Evolutionary conservation across 257 asterid species (phyloP).

Genomic region (Solanum dulcamara): DNA sequence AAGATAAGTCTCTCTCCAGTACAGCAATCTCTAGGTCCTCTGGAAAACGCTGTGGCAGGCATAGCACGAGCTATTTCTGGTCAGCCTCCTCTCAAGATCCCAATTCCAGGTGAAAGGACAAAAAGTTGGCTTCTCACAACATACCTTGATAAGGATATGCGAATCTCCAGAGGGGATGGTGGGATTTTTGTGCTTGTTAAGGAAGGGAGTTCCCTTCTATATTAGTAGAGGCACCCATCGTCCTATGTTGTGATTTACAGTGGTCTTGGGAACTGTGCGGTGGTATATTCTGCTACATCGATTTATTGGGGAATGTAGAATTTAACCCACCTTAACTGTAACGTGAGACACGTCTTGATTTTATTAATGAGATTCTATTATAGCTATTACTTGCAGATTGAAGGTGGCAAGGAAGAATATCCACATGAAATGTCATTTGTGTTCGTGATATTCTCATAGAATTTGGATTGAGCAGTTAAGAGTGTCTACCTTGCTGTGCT

Average conservation of each 20-base stretch:
- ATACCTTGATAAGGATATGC: constrained; percentile 77
- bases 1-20: constrained; percentile 51
- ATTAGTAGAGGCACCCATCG: constrained; percentile 4
- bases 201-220: constrained; percentile 77
- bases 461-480: no score
- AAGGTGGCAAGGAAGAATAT: no score
- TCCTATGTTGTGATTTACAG: background rate
- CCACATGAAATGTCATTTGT: no score
- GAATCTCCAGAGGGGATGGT: constrained; percentile 94
- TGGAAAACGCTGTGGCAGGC: constrained; percentile 52
- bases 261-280: background rate
- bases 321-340: background rate
- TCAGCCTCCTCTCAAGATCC: constrained; percentile 72
- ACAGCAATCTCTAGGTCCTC: constrained; percentile 60
- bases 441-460: no score
- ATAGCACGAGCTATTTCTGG: constrained; percentile 69
- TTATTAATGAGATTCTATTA: no score
- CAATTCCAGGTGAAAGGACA: constrained; percentile 70
- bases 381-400: no score
- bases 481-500: no score
- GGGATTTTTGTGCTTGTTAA: constrained; percentile 87
- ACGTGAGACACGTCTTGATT: background rate
- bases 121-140: constrained; percentile 76
- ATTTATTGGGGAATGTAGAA: background rate
- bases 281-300: background rate